Evolutionary conservation across 257 asterid species (phyloP).

Genomic region (Linderniella brevidens): DNA sequence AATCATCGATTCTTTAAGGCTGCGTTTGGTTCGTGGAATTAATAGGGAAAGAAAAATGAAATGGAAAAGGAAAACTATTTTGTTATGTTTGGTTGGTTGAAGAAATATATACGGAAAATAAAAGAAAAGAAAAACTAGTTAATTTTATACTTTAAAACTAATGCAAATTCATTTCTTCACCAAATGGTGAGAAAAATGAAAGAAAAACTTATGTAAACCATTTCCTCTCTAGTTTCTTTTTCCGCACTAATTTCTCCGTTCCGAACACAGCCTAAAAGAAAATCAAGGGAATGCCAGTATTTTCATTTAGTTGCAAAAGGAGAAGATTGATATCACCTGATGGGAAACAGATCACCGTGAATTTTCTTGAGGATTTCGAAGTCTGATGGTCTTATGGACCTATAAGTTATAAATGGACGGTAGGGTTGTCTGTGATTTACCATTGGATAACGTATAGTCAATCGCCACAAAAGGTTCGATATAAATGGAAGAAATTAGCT

Average conservation of each 20-base stretch:
- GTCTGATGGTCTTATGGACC: slow-evolving; percentile 69
- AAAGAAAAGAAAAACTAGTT: too few relatives aligned
- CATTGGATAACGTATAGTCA: slow-evolving; percentile 40
- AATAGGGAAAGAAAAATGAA: slow-evolving; percentile 1
- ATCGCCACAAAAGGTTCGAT: slow-evolving; percentile 42
- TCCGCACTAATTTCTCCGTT: too few relatives aligned
- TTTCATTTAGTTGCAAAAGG: slow-evolving; percentile 7
- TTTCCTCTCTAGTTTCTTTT: too few relatives aligned
- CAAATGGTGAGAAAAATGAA: too few relatives aligned
- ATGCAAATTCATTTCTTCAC: too few relatives aligned
- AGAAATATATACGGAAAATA: too few relatives aligned
- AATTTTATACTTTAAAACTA: too few relatives aligned
- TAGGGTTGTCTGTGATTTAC: slow-evolving; percentile 33
- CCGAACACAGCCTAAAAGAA: too few relatives aligned
- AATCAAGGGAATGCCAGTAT: slow-evolving; percentile 7
- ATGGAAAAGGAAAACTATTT: too few relatives aligned
- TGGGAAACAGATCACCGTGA: slow-evolving; percentile 77
- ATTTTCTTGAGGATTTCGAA: slow-evolving; percentile 54
- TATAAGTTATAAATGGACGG: slow-evolving; percentile 45
- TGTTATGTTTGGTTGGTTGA: too few relatives aligned
- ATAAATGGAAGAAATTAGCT: slow-evolving; percentile 15
- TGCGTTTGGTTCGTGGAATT: too few relatives aligned
- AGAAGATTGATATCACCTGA: slow-evolving; percentile 37
- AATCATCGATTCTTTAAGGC: not conserved
- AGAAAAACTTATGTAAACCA: too few relatives aligned